These are phyloP conservation scores for Penicillium steckii DNA, from an alignment of 495 filamentous ascomycete species.

Conservation along the genomic window DNA sequence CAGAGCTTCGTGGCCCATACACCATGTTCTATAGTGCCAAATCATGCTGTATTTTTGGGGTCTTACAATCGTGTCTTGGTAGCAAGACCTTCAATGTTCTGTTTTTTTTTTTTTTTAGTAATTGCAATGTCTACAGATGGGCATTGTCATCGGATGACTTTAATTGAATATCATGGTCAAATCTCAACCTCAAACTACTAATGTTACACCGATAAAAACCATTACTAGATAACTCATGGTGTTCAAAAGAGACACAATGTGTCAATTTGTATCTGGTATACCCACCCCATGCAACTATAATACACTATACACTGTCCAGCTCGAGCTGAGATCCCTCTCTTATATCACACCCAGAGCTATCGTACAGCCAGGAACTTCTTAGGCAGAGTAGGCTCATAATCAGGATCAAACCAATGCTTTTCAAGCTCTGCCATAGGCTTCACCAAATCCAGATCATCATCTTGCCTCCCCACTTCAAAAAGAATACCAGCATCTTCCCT, in stretches of 20 bases:
- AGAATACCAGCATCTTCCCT: not conserved
- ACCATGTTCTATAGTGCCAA: not conserved
- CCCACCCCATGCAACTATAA: not conserved
- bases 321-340: too few species aligned
- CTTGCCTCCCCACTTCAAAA: not conserved
- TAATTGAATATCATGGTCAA: too few species aligned
- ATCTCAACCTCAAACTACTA: too few species aligned
- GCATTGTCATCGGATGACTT: too few species aligned
- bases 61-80: too few species aligned
- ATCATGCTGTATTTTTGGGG: too few species aligned
- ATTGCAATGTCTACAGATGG: too few species aligned
- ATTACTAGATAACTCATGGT: not conserved
- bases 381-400: constrained; percentile 19
- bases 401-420: constrained; percentile 20
- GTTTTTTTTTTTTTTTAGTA: too few species aligned
- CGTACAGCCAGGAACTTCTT: constrained; percentile 22
- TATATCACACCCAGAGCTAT: constrained; percentile 1
- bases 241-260: not conserved
- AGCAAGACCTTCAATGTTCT: too few species aligned
- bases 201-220: too few species aligned
- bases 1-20: not conserved
- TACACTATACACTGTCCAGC: not conserved
- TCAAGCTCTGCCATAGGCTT: constrained; percentile 11
- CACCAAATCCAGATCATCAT: not conserved
- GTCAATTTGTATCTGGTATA: not conserved